Evolutionary conservation across 192 early-diverging fungal species (phyloP).

Genomic region (Backusella psychrophila): DNA sequence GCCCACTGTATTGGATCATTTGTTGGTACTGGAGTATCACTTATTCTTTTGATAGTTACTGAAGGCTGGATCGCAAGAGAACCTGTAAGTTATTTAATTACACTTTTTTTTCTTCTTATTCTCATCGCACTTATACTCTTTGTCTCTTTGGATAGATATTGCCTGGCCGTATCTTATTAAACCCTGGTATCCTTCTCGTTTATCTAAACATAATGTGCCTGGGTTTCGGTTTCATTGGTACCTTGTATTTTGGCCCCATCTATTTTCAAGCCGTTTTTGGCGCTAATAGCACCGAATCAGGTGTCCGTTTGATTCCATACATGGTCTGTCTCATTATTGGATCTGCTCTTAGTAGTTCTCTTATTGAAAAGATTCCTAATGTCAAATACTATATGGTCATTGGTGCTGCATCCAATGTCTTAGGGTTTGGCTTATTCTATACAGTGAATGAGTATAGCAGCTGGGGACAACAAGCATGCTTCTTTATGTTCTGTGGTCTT

Average conservation of each 20-base stretch:
- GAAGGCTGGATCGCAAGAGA: slow-evolving; percentile 58
- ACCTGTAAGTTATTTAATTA: slow-evolving; percentile 46
- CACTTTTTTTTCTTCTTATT: background rate
- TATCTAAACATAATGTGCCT: slow-evolving; percentile 43
- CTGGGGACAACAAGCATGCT: slow-evolving; percentile 49
- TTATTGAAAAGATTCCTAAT: slow-evolving; percentile 51
- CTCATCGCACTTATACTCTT: background rate
- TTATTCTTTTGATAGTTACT: slow-evolving; percentile 40
- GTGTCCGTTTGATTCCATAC: slow-evolving; percentile 63
- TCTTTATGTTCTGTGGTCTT: slow-evolving; percentile 45
- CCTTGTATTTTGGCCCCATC: slow-evolving; percentile 64
- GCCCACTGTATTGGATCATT: slow-evolving; percentile 55
- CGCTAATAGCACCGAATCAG: slow-evolving; percentile 50
- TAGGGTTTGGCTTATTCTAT: slow-evolving; percentile 56
- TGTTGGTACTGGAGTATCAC: slow-evolving; percentile 34
- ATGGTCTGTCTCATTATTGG: slow-evolving; percentile 51
- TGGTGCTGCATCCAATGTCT: slow-evolving; percentile 50
- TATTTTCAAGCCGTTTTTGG: slow-evolving; percentile 62
- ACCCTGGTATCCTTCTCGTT: slow-evolving; percentile 41
- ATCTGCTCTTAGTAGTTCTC: slow-evolving; percentile 51
- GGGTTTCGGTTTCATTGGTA: slow-evolving; percentile 57
- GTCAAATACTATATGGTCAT: slow-evolving; percentile 48
- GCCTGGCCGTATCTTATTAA: slow-evolving; percentile 35
- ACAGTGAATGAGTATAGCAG: slow-evolving; percentile 50
- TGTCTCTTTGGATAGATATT: slow-evolving; percentile 22